Evolutionary conservation across 495 filamentous ascomycete species (phyloP), one percentile per base, ranked within the genome.

Genomic region (Xylaria sp.): DNA sequence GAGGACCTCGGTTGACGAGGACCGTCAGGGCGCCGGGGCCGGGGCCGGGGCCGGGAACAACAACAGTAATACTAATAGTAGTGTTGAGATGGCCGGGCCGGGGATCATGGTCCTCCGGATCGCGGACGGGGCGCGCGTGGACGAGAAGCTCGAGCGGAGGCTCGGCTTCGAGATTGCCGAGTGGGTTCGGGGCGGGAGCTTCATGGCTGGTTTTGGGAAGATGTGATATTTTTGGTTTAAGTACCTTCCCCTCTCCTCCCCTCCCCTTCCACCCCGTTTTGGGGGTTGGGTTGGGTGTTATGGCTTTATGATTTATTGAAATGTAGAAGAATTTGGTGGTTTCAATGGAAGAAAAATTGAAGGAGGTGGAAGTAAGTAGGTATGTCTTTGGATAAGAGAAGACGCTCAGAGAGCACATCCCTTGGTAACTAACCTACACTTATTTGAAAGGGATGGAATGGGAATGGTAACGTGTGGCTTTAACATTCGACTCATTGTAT

Each of bases 161-260:
- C 80, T 97, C 58, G 91, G 90, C 7, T 97, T 97, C 78, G 93
- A 97, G 84, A 89, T 97, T 75, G 85, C 90, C 33, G 93, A 97
- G 80, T 94, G 90, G 85, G 88, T 97, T 69, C 88, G 87, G 15
- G 77, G 69, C 3, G 82, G 79, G 19, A 78, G 75, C 24, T 85
- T 83, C 63, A 73, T 57, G 70, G 69, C 63, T 37, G 73, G 73
- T 0, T 58, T 72, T 52, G 15, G 40, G 40, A 52, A 46, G 44
- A 59, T n/a, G 63, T 69, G 72, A 50, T 37, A 1, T 62, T 24
- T n/a, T 63, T 21, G 21, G 26, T 37, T 48, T 4, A 33, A 15
- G 14, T 46, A 1, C 12, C 37, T 7, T n/a, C 37, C 31, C 21
- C 12, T 66, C 40, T 41, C 55, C 55, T 5, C 15, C 21, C n/a